Evolutionary conservation across 352 stramenopile genomes (phyloP), one percentile per base, ranked within the genome.

Genomic region (Phytophthora lateralis): DNA sequence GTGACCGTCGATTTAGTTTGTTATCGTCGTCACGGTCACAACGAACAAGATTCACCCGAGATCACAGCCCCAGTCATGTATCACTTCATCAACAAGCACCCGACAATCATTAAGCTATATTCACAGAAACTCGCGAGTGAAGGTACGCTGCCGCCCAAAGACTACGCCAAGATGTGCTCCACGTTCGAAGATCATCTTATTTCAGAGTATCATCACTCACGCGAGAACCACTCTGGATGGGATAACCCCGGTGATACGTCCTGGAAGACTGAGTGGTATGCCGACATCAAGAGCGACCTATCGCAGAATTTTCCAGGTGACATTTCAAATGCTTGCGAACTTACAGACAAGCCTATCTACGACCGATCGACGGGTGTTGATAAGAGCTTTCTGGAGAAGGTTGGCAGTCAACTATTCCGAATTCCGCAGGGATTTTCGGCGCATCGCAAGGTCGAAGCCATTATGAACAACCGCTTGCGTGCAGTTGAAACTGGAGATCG

Each of bases 1-100:
- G 96, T 98, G 43, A 98, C 98, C 42, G 90, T 99, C 50, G 97
- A 99, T 84, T 87, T 99, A 63, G 89, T 99, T 18, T 99, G 98
- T 72, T 99, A 99, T 74, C 95, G 98, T 53, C 87, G 97, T 30
- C 95, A 99, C 70, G 98, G 98, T 10, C 98, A 99, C 84, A 99
- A 99, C 69, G 98, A 99, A 76, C 75, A 92, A 75, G 91, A 97
- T 51, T 91, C 86, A 27, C 91, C 91, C 7, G 75, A 91, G 52
- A 90, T 97, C 55, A 97, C 91, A 26, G 79, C 86, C 42, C 90
- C 90, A 0, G 71, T 96, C 37, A 97, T 97, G 90, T 97, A 97
- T 69, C 68, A 94, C 39, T 84, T 90, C 39, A 96, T 97, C 61
- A 91, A 95, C 66, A 83, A 93, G 50, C 81, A 94, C 55, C 84